These are phyloP conservation scores for Clarireedia paspali DNA, from an alignment of 2,329 filamentous ascomycete genomes.

Conservation along the genomic window DNA sequence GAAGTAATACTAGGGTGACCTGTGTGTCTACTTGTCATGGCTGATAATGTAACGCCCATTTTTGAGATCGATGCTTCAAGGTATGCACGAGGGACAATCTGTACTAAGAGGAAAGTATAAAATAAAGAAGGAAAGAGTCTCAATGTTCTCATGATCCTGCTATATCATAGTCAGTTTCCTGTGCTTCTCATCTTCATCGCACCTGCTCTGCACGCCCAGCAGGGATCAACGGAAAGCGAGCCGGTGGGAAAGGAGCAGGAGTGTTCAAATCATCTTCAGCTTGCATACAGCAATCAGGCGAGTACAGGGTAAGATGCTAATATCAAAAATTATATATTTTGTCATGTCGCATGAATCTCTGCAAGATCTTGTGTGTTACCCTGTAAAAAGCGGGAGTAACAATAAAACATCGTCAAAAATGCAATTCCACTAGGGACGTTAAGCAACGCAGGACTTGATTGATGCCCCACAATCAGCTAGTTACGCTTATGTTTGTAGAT, in stretches of 20 bases:
- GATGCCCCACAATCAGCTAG: background rate
- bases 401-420: background rate
- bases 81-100: background rate
- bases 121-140: conserved; percentile 1
- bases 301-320: background rate
- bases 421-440: background rate
- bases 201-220: background rate
- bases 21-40: background rate
- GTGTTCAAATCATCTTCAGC: background rate
- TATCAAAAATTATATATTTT: background rate
- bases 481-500: too few species aligned
- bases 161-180: conserved; percentile 2
- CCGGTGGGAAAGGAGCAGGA: background rate
- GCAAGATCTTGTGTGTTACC: conserved; percentile 1
- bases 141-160: conserved; percentile 3
- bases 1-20: background rate
- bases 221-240: background rate
- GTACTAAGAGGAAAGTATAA: conserved; percentile 3
- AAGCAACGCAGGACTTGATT: conserved; percentile 3
- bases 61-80: background rate
- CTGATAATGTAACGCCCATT: conserved; percentile 6
- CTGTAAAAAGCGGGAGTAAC: conserved; percentile 7
- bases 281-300: background rate
- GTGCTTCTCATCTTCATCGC: background rate
- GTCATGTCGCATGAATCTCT: conserved; percentile 6